Base-by-base conservation (phyloP, 495 filamentous ascomycete species). In the Daldinia loculata region DNA sequence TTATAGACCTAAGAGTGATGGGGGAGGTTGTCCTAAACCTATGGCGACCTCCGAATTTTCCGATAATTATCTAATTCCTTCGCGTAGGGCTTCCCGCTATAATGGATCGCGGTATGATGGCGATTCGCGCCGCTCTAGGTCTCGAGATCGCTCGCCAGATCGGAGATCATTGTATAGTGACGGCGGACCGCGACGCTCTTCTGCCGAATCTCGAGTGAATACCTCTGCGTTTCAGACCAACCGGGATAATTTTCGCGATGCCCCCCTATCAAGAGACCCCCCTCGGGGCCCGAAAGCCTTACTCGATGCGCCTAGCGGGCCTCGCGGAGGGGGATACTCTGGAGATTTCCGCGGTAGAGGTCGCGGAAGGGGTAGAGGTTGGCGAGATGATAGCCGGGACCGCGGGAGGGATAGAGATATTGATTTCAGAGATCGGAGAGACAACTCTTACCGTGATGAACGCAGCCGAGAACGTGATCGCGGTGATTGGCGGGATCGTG, bases 231-330 rank as follows among this genome's bases (percentile, higher is more conserved):
- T 87, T 61, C 80, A 82, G 52, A 74, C 82, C 6, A 82, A 83
- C 65, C 80, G 88, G 66, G 82, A 86, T 64, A 69, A 75, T 11
- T 86, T 86, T 56, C 79, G 83, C 38, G 80, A 84, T 51, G 67
- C 79, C 3, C 62, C 79, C 3, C 60, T 81, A 6, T 77, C 77
- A 7, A 79, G 81, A 60, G 81, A 84, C 32, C 89, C 91, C 0
- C 92, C 92, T 2, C 83, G 90, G 38, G 92, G 88, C 3, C 92
- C 92, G 0, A 91, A 91, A 75, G 91, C 89, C 7, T 74, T 90
- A 61, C 81, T 90, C 22, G 90, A 92, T 70, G 78, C 88, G 3
- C 86, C 89, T 32, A 85, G 87, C 71, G 89, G 89, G 6, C 84
- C 85, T 7, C 78, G 86, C 17, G 84, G 83, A 30, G 81, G 81